Evolutionary conservation across 2,329 filamentous ascomycete species (phyloP).

Genomic region (Colletotrichum lentis): DNA sequence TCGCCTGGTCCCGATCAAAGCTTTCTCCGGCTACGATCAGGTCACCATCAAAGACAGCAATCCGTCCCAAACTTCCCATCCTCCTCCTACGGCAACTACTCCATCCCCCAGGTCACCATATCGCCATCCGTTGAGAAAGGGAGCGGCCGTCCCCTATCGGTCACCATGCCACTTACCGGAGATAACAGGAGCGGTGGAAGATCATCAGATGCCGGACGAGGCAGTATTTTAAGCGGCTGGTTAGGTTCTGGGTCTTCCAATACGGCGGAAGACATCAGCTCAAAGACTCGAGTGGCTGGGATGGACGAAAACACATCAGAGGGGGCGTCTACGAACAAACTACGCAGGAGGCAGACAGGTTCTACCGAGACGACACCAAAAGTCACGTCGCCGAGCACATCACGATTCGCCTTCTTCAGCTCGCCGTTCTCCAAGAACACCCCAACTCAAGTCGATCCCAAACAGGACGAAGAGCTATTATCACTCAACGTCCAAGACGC

Average conservation of each 20-base stretch:
- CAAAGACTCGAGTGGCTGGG: constrained; percentile 32
- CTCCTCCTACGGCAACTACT: constrained; percentile 42
- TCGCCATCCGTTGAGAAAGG: constrained; percentile 43
- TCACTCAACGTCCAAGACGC: constrained; percentile 63
- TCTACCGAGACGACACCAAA: constrained; percentile 47
- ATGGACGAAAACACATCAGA: constrained; percentile 40
- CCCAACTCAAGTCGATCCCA: constrained; percentile 40
- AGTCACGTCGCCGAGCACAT: constrained; percentile 45
- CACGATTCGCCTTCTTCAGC: constrained; percentile 57
- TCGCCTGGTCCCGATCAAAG: constrained; percentile 20
- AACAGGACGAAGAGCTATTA: constrained; percentile 61
- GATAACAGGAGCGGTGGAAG: constrained; percentile 47
- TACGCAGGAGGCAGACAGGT: constrained; percentile 37
- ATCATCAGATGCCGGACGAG: constrained; percentile 42
- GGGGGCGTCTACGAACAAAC: constrained; percentile 47
- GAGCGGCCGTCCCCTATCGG: constrained; percentile 39
- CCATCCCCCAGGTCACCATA: constrained; percentile 26
- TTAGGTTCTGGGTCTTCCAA: constrained; percentile 43
- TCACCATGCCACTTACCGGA: constrained; percentile 55
- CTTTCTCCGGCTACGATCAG: constrained; percentile 20
- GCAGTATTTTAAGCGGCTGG: constrained; percentile 46
- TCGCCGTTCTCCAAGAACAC: constrained; percentile 54
- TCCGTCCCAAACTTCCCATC: constrained; percentile 50
- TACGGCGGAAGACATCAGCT: constrained; percentile 39
- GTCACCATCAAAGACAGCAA: constrained; percentile 49